These are phyloP conservation scores for Acer saccharum DNA, from an alignment of 345 rosid genomes.

Conservation along the genomic window DNA sequence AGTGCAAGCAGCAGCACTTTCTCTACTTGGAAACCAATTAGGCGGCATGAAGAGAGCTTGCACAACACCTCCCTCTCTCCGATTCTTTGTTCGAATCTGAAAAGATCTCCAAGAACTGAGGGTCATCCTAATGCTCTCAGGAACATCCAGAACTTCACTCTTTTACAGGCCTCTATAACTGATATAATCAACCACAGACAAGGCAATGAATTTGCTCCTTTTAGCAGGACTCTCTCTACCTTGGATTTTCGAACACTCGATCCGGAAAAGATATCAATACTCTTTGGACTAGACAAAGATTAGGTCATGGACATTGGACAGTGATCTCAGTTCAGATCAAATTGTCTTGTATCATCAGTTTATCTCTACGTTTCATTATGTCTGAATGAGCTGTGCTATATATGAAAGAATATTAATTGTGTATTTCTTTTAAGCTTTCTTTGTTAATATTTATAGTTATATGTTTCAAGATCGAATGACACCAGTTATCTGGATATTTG, in stretches of 20 bases:
- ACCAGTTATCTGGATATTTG: too few relatives aligned
- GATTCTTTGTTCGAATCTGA: conserved; percentile 8
- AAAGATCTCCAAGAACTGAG: conserved; percentile 33
- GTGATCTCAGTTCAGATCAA: background rate
- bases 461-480: too few relatives aligned
- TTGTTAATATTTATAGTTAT: background rate
- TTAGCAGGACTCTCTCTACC: conserved; percentile 56
- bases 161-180: conserved; percentile 55
- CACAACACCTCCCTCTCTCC: conserved; percentile 44
- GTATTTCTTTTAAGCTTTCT: background rate
- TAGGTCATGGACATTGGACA: background rate
- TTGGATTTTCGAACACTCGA: conserved; percentile 49
- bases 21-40: conserved; percentile 18
- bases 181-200: conserved; percentile 48
- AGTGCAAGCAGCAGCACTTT: conserved; percentile 36
- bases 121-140: conserved; percentile 59
- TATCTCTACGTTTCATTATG: background rate
- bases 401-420: background rate
- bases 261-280: conserved; percentile 42
- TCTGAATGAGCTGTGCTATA: background rate
- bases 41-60: conserved; percentile 16
- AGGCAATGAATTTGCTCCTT: conserved; percentile 35
- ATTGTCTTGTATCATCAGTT: background rate
- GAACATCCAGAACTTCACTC: conserved; percentile 56
- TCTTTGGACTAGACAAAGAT: conserved; percentile 36